Conservation (phyloP, 805 yeast species). For the Zygoascus tannicola region DNA sequence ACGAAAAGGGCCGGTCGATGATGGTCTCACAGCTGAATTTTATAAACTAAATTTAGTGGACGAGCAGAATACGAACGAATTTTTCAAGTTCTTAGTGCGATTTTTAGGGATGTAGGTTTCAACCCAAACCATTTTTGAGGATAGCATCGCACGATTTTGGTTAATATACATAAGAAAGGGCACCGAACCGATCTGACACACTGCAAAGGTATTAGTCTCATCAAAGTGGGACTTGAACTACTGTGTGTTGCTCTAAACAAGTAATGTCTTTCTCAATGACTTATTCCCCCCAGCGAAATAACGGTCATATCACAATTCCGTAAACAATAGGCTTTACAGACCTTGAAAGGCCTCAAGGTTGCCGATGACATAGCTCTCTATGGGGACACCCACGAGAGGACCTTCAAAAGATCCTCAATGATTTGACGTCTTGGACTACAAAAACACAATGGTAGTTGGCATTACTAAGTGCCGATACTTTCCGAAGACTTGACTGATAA, state of each 20-base stretch:
- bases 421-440: background rate
- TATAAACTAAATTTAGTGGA: background rate
- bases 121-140: background rate
- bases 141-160: background rate
- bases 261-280: background rate
- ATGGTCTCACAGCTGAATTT: background rate
- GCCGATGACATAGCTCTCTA: too few species aligned
- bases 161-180: background rate
- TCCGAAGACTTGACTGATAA: background rate
- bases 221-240: background rate
- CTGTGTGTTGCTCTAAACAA: background rate
- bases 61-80: background rate
- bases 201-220: background rate
- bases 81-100: background rate
- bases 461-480: background rate
- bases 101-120: background rate
- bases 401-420: background rate
- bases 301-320: background rate
- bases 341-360: background rate
- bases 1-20: background rate
- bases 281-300: background rate
- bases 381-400: background rate
- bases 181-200: background rate
- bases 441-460: background rate
- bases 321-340: background rate